phyloP scores from a whole-genome alignment of 176 grass and related monocot genomes.

The Pontederia crassipes region DNA sequence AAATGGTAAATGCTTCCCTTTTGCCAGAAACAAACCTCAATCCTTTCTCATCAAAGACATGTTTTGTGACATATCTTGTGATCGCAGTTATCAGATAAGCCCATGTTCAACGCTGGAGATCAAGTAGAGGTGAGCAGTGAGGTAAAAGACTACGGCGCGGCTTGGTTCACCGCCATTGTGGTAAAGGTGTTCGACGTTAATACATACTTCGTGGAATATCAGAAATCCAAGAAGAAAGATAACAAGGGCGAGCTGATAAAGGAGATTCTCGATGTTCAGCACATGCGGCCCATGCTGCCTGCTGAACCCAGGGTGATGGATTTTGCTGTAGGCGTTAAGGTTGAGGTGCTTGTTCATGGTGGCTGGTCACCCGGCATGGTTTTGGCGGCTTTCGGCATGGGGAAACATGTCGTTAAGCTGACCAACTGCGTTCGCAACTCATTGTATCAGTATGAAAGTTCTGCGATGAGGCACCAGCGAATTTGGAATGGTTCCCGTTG shows the following conservation, averaged over 20 bases:
- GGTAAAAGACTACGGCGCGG: conserved; percentile 23
- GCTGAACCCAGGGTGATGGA: not conserved
- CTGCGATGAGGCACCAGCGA: conserved; percentile 28
- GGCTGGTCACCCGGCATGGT: conserved; percentile 40
- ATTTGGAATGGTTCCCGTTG: conserved; percentile 47
- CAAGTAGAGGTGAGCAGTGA: conserved; percentile 47
- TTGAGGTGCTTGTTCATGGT: conserved; percentile 42
- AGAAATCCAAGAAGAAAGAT: conserved; percentile 19
- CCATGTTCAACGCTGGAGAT: conserved; percentile 24
- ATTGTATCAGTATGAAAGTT: not conserved
- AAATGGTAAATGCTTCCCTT: not conserved
- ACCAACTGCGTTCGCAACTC: conserved; percentile 1
- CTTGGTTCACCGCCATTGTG: conserved; percentile 51
- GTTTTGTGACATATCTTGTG: not conserved
- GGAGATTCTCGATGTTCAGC: conserved; percentile 48
- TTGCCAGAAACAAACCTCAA: too few relatives aligned
- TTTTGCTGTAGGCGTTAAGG: conserved; percentile 13
- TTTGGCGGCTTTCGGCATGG: not conserved
- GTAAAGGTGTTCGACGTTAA: conserved; percentile 20
- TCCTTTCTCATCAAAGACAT: too few relatives aligned
- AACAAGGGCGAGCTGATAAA: not conserved
- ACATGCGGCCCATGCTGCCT: conserved; percentile 32
- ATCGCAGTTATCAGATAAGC: not conserved
- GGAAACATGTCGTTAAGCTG: conserved; percentile 21
- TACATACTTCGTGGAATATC: conserved; percentile 41